phyloP scores from a whole-genome alignment of 768 basidiomycete genomes.

The Suillus americanus region DNA sequence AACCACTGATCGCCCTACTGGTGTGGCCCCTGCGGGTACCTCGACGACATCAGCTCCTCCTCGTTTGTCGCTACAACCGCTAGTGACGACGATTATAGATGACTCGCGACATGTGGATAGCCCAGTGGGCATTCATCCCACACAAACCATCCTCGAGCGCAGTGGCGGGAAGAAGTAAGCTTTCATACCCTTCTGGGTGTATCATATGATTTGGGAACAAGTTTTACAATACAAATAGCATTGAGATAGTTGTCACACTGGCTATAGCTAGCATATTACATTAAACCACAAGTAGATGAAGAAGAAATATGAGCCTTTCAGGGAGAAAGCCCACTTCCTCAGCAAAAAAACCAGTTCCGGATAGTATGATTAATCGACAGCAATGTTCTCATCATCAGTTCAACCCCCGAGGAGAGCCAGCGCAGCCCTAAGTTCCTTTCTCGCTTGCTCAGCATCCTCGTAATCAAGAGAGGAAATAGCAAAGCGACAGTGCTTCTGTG shows the following conservation, averaged over 20 bases:
- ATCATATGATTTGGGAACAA: constrained; percentile 1
- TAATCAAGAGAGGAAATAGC: constrained; percentile 96
- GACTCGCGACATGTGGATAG: constrained; percentile 30
- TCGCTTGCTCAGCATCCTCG: constrained; percentile 87
- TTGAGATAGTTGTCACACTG: not conserved
- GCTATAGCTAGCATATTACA: not conserved
- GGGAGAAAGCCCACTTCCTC: not conserved
- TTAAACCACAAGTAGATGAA: not conserved
- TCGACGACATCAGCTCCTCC: constrained; percentile 1
- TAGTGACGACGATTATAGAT: constrained; percentile 21
- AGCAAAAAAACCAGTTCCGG: not conserved
- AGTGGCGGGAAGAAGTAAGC: not conserved
- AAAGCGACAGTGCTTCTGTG: constrained; percentile 90
- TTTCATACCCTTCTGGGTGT: not conserved
- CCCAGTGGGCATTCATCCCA: constrained; percentile 25
- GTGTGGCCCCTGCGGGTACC: not conserved
- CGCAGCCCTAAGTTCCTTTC: constrained; percentile 78
- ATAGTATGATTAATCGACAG: not conserved
- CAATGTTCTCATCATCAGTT: constrained; percentile 12
- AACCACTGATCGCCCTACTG: not conserved
- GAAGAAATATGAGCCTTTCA: not conserved
- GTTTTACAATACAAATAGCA: not conserved
- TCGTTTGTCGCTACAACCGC: not conserved
- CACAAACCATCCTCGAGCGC: constrained; percentile 9
- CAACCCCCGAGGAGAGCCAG: constrained; percentile 62